Percentiles rank a stretch among this genome's conserved stretches.
phyloP scores from a whole-genome alignment of 2,329 filamentous ascomycete genomes.

The Penicillium frequentans region DNA sequence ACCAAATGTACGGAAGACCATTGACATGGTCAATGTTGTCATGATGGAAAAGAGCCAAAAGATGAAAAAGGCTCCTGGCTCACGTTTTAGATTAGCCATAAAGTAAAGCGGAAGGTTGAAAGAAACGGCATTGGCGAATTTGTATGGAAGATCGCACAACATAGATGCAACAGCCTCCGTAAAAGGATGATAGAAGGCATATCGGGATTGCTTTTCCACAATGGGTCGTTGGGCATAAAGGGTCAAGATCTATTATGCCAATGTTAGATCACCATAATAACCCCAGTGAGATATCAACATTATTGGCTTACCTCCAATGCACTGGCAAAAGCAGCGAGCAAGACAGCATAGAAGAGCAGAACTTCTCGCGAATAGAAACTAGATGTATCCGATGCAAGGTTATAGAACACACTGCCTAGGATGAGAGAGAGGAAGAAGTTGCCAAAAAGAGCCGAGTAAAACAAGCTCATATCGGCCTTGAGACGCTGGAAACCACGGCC shows the following conservation, averaged over 20 bases:
- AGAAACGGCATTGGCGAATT: conserved; percentile 66
- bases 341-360: conserved; percentile 81
- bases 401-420: conserved; percentile 70
- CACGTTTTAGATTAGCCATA: conserved; percentile 75
- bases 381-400: conserved; percentile 61
- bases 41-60: conserved; percentile 74
- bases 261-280: neutral
- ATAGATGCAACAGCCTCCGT: conserved; percentile 87
- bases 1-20: conserved; percentile 75
- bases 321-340: conserved; percentile 71
- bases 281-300: neutral
- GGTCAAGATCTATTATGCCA: conserved; percentile 63
- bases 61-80: conserved; percentile 78
- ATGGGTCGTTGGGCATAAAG: conserved; percentile 87
- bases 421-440: conserved; percentile 55
- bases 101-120: conserved; percentile 87
- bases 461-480: neutral
- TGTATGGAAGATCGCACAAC: conserved; percentile 82
- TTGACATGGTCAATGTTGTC: conserved; percentile 64
- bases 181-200: conserved; percentile 88
- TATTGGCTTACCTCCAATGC: neutral
- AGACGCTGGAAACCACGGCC: neutral
- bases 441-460: conserved; percentile 36
- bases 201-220: conserved; percentile 84
- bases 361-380: conserved; percentile 77